Conservation (phyloP, 1,284 basidiomycete genomes). For the Xanthoconium separans region DNA sequence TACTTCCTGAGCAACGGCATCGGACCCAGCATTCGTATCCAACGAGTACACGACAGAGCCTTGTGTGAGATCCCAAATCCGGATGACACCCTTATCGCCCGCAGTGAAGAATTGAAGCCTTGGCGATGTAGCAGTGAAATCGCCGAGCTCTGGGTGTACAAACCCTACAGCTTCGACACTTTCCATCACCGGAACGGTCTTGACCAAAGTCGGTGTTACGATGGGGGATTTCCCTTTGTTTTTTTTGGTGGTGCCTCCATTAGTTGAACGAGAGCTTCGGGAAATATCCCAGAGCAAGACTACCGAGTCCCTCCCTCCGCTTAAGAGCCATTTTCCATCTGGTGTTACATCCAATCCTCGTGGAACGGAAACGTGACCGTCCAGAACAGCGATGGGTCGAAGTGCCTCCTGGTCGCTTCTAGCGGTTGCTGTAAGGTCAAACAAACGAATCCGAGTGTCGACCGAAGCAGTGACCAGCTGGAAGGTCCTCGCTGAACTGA, state of each 20-base stretch:
- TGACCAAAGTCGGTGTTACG: slow-evolving; percentile 59
- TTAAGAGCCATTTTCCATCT: slow-evolving; percentile 86
- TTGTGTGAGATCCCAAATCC: slow-evolving; percentile 78
- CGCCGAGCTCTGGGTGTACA: slow-evolving; percentile 50
- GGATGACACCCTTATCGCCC: slow-evolving; percentile 82
- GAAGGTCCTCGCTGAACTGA: slow-evolving; percentile 56
- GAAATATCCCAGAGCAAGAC: slow-evolving; percentile 81
- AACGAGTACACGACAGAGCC: slow-evolving; percentile 66
- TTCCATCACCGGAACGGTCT: slow-evolving; percentile 85
- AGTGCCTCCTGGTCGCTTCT: slow-evolving; percentile 54
- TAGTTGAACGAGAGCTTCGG: slow-evolving; percentile 4
- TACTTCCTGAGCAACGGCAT: slow-evolving; percentile 66
- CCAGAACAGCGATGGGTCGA: slow-evolving; percentile 77
- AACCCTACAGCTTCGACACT: slow-evolving; percentile 86
- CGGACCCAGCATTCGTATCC: slow-evolving; percentile 46
- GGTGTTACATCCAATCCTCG: slow-evolving; percentile 81
- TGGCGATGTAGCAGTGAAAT: slow-evolving; percentile 43
- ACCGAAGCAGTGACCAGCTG: slow-evolving; percentile 87
- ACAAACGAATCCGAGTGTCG: slow-evolving; percentile 88
- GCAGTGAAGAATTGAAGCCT: slow-evolving; percentile 78
- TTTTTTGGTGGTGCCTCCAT: slow-evolving; percentile 37
- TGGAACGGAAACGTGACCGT: slow-evolving; percentile 91
- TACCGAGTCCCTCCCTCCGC: slow-evolving; percentile 88
- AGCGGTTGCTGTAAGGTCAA: slow-evolving; percentile 71
- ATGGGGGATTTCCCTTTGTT: slow-evolving; percentile 48